Percentiles rank a stretch among this genome's conserved stretches.
Conservation (phyloP, 176 grass and related monocot species). For the Elymus sibiricus region DNA sequence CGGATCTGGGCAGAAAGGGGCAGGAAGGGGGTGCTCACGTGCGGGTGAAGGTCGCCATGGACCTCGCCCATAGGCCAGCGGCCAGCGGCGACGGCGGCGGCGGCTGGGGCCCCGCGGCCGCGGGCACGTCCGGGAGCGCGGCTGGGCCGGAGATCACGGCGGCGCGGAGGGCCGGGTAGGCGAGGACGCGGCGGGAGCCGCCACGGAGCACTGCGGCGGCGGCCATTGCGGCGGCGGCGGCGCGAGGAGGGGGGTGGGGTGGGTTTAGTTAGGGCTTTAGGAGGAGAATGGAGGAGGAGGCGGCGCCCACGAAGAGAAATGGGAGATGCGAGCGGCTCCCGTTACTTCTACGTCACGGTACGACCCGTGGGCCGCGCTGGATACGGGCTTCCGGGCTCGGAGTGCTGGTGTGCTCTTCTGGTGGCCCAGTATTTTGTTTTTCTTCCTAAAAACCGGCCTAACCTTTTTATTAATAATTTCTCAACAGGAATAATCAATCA, state of each 20-base stretch:
- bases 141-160: conserved; percentile 23
- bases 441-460: too few relatives aligned
- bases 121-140: conserved; percentile 26
- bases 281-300: neutral
- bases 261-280: conserved; percentile 63
- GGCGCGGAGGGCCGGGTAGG: conserved; percentile 32
- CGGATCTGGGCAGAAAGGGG: neutral
- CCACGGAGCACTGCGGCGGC: conserved; percentile 44
- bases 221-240: conserved; percentile 41
- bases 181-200: conserved; percentile 33
- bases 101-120: neutral
- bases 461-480: too few relatives aligned
- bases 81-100: neutral
- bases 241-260: neutral
- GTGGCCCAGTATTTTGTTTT: too few relatives aligned
- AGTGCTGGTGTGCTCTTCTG: too few relatives aligned
- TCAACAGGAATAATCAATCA: too few relatives aligned
- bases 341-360: neutral
- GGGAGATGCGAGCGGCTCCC: neutral
- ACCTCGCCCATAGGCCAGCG: conserved; percentile 50
- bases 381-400: neutral
- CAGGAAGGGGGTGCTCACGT: conserved; percentile 42
- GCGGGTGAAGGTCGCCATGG: conserved; percentile 96
- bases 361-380: neutral
- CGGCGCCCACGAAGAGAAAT: neutral